phyloP scores from a whole-genome alignment of 2,329 filamentous ascomycete species.

The Coniochaeta ligniaria region DNA sequence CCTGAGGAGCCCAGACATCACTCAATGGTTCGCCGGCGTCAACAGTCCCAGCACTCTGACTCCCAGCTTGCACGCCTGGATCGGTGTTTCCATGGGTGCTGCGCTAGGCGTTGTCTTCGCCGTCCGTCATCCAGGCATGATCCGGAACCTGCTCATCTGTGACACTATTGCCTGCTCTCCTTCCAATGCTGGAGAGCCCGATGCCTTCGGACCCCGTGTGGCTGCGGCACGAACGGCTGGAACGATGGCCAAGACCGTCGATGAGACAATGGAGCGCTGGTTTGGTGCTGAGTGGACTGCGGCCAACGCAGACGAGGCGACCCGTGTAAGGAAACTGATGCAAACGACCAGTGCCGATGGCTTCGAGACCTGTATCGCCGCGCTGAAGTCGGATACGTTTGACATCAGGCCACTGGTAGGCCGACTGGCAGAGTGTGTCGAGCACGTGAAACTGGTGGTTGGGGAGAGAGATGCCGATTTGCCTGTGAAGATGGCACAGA shows the following conservation, averaged over 20 bases:
- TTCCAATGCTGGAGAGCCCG: slow-evolving; percentile 22
- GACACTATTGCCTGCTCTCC: slow-evolving; percentile 33
- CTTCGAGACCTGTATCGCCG: slow-evolving; percentile 32
- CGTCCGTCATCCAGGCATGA: slow-evolving; percentile 26
- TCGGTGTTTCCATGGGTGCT: slow-evolving; percentile 38
- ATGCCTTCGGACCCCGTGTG: slow-evolving; percentile 28
- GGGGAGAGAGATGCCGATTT: slow-evolving; percentile 34
- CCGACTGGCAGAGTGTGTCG: slow-evolving; percentile 23
- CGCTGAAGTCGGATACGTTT: slow-evolving; percentile 27
- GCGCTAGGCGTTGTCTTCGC: slow-evolving; percentile 30
- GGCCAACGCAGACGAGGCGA: slow-evolving; percentile 23
- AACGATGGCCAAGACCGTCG: slow-evolving; percentile 20
- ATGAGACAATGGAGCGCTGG: slow-evolving; percentile 29
- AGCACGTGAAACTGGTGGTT: slow-evolving; percentile 29
- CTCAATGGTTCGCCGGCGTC: slow-evolving; percentile 5
- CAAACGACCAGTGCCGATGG: slow-evolving; percentile 28
- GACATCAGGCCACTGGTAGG: slow-evolving; percentile 26
- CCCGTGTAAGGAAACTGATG: slow-evolving; percentile 20
- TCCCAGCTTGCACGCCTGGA: slow-evolving; percentile 26
- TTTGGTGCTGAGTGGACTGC: slow-evolving; percentile 28
- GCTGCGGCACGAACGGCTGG: slow-evolving; percentile 20
- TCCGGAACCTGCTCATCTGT: slow-evolving; percentile 30
- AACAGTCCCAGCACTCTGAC: background rate
- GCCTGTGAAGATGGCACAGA: slow-evolving; percentile 27
- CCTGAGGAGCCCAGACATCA: slow-evolving; percentile 19